Evolutionary conservation across 345 rosid genomes (phyloP), one percentile per base, ranked within the genome.

Genomic region (Jatropha curcas): DNA sequence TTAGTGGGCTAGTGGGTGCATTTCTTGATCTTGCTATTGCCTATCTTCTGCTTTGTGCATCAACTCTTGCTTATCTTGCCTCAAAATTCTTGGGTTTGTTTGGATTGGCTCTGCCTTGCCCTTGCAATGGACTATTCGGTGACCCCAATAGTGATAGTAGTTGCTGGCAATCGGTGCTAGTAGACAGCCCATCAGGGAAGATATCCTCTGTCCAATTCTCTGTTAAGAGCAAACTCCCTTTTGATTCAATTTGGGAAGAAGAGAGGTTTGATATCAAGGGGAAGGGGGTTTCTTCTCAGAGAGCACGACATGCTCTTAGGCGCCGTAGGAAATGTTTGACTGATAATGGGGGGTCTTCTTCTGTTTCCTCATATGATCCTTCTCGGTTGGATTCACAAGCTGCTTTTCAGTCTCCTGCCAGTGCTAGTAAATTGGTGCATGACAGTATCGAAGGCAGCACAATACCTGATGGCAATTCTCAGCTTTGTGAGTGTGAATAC

Each of bases 21-120:
- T 92, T 88, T 79, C 67, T 92, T 39, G 90, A 90, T 72, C 89
- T 94, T 55, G 71, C 75, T 35, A 48, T 94, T 76, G 89, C 90
- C 71, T 86, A 81, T 76, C 63, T 83, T 70, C 89, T 92, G 69
- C 81, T 94, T 2, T 92, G 89, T 68, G 81, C 58, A 65, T 85
- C 94, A n/a, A 67, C 83, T 59, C 74, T 85, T 31, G 79, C 79
- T 17, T 92, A 75, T 72, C 58, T 87, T 7, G 80, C 74, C 69
- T 85, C 86, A 0, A 90, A 82, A 76, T 82, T 92, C 64, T 74
- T 82, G 35, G 72, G 82, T 78, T 56, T 89, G 25, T 82, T 89
- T 39, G 92, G 93, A 59, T 51, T 80, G 52, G 43, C n/a, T 71
- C 28, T 89, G 45, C 92, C 93, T 14, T 90, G 96, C 48, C 86